A percentile compares a stretch with the other conserved stretches of the same genome.
Conservation (phyloP, 495 filamentous ascomycete species). For the Penicillium egyptiacum region DNA sequence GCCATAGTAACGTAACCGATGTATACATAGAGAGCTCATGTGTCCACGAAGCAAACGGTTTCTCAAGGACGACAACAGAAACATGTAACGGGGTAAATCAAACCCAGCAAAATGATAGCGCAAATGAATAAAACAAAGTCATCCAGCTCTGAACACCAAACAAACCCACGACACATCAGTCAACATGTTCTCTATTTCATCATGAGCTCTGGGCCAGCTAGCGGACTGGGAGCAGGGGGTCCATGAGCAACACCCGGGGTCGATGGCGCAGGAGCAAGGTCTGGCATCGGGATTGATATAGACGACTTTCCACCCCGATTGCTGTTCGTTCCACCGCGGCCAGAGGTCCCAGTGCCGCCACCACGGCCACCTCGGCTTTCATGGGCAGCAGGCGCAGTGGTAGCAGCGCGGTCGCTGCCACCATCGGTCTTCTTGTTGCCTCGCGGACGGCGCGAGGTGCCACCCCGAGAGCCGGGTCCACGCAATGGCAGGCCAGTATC, state of each 20-base stretch:
- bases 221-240: conserved; percentile 27
- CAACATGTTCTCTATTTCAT: conserved; percentile 27
- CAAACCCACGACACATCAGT: conserved; percentile 7
- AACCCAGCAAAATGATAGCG: conserved; percentile 7
- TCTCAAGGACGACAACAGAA: background rate
- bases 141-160: conserved; percentile 1
- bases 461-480: conserved; percentile 75
- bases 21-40: conserved; percentile 11
- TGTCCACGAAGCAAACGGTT: background rate
- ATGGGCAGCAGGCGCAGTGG: conserved; percentile 23
- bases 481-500: conserved; percentile 55
- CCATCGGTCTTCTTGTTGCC: conserved; percentile 71
- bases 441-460: conserved; percentile 76
- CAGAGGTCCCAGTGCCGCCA: conserved; percentile 23
- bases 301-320: conserved; percentile 33
- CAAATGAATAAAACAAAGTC: background rate
- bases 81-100: background rate
- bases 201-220: conserved; percentile 32
- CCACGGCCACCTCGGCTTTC: conserved; percentile 34
- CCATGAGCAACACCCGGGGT: conserved; percentile 28
- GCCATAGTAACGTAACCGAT: background rate
- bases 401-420: conserved; percentile 44
- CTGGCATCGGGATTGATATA: conserved; percentile 29
- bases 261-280: conserved; percentile 27
- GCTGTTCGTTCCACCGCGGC: conserved; percentile 37